Conservation (phyloP, 352 stramenopile species). For the Globisporangium middletonii region DNA sequence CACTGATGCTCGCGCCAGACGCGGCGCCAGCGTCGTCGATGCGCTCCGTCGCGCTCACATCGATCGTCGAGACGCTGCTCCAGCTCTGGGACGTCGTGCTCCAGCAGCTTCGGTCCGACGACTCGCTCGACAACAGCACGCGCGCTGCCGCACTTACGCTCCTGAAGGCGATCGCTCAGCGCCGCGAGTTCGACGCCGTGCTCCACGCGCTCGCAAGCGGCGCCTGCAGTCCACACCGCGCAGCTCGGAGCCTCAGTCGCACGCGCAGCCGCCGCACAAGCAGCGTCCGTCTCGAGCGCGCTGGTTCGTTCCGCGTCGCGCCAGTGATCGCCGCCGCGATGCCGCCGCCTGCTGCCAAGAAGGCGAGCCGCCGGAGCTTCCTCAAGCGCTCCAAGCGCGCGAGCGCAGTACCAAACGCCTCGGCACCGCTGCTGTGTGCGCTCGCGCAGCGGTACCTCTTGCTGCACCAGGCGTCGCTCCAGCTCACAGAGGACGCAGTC, state of each 20-base stretch:
- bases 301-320: conserved; percentile 9
- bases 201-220: conserved; percentile 43
- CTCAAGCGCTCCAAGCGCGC: conserved; percentile 19
- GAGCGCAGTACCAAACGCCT: conserved; percentile 11
- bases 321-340: conserved; percentile 4
- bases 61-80: conserved; percentile 23
- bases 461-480: conserved; percentile 59
- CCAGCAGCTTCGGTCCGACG: conserved; percentile 26
- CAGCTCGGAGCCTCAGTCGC: conserved; percentile 12
- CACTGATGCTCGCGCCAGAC: conserved; percentile 20
- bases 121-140: conserved; percentile 12
- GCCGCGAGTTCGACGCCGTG: conserved; percentile 51
- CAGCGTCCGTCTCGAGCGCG: conserved; percentile 13
- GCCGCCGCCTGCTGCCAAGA: conserved; percentile 7
- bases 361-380: conserved; percentile 9
- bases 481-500: conserved; percentile 34
- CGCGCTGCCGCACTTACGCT: conserved; percentile 12
- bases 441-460: conserved; percentile 47
- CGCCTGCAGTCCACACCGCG: conserved; percentile 35
- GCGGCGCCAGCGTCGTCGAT: neutral
- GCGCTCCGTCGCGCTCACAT: conserved; percentile 18
- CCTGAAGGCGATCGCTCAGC: conserved; percentile 33
- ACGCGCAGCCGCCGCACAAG: conserved; percentile 13
- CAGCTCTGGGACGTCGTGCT: conserved; percentile 55
- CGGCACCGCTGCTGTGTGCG: conserved; percentile 31